phyloP scores from a whole-genome alignment of 1,284 basidiomycete species.

The Cutaneotrichosporon curvatum region DNA sequence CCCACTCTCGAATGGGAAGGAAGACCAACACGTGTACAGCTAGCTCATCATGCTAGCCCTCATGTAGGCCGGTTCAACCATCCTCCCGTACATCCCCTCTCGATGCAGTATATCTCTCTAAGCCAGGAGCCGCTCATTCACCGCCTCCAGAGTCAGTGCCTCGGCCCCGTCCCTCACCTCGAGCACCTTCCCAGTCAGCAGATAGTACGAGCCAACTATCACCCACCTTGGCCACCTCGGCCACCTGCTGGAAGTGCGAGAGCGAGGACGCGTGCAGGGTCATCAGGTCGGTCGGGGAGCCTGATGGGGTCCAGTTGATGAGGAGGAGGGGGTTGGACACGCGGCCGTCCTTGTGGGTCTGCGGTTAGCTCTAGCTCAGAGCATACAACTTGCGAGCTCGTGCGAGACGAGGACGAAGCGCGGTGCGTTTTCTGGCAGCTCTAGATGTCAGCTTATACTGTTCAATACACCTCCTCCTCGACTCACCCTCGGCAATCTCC shows the following conservation, averaged over 20 bases:
- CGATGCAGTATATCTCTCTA: too few relatives aligned
- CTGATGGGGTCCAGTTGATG: constrained; percentile 70
- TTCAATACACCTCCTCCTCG: not conserved
- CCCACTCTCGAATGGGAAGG: too few relatives aligned
- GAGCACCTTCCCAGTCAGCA: constrained; percentile 50
- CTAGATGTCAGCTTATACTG: constrained; percentile 50
- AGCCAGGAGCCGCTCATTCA: constrained; percentile 58
- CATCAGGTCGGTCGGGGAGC: constrained; percentile 65
- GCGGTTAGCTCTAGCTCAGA: not conserved
- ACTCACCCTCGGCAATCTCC: constrained; percentile 71
- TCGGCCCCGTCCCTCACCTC: constrained; percentile 76
- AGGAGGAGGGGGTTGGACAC: constrained; percentile 75
- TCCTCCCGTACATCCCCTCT: too few relatives aligned
- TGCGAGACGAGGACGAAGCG: constrained; percentile 80
- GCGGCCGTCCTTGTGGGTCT: constrained; percentile 71
- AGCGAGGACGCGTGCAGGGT: constrained; percentile 78
- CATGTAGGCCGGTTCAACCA: too few relatives aligned
- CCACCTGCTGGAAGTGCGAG: constrained; percentile 65
- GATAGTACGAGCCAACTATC: not conserved
- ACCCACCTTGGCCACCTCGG: constrained; percentile 42
- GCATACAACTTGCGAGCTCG: constrained; percentile 51
- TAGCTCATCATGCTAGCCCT: too few relatives aligned
- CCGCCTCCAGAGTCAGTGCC: constrained; percentile 61
- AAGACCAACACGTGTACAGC: too few relatives aligned
- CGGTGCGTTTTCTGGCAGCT: constrained; percentile 82